Evolutionary conservation across 345 rosid species (phyloP).

Genomic region (Hypericum perforatum): DNA sequence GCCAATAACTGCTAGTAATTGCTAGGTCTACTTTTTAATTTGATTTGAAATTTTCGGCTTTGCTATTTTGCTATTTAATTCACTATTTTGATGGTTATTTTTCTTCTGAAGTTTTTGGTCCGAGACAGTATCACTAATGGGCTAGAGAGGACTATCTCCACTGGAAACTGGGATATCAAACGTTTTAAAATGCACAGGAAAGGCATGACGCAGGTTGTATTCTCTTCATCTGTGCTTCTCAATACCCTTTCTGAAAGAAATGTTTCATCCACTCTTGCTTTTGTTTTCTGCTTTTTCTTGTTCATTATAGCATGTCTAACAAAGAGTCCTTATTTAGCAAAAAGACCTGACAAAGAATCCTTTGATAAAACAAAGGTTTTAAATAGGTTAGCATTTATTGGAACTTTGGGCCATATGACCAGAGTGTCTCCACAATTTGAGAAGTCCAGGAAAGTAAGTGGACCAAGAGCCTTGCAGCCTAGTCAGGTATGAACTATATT

Average conservation of each 20-base stretch:
- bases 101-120: conserved; percentile 23
- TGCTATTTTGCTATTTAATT: background rate
- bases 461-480: conserved; percentile 97
- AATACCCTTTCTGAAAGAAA: conserved; percentile 7
- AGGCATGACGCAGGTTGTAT: conserved; percentile 84
- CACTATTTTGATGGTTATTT: too few species aligned
- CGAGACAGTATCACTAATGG: conserved; percentile 43
- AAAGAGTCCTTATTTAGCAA: too few species aligned
- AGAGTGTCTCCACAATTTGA: conserved; percentile 78
- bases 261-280: conserved; percentile 7
- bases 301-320: background rate
- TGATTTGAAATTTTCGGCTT: conserved; percentile 1
- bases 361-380: conserved; percentile 44
- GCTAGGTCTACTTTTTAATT: background rate
- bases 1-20: background rate
- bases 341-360: conserved; percentile 16
- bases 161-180: conserved; percentile 83
- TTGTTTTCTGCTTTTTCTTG: conserved; percentile 9
- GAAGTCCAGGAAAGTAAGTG: conserved; percentile 98
- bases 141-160: conserved; percentile 84
- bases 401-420: conserved; percentile 70
- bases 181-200: conserved; percentile 94
- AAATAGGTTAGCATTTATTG: conserved; percentile 73
- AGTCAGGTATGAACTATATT: conserved; percentile 57
- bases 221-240: background rate